Conservation (phyloP, 176 grass and related monocot genomes). For the Chrysopogon serrulatus region DNA sequence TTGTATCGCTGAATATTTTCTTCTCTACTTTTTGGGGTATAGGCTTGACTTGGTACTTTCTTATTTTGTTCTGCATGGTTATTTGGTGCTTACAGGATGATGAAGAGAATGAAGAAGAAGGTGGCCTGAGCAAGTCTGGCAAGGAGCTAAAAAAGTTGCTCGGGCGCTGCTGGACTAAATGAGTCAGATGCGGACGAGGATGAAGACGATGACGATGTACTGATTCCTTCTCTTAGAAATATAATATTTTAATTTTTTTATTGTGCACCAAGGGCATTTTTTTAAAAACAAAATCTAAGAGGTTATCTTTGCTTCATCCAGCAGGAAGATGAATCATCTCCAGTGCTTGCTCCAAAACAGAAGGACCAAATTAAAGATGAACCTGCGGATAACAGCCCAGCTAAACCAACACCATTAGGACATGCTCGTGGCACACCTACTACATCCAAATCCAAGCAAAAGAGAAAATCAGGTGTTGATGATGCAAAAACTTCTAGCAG, state of each 20-base stretch:
- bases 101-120: conserved; percentile 95
- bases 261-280: background rate
- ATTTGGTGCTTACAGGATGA: conserved; percentile 58
- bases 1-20: background rate
- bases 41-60: background rate
- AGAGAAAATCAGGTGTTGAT: conserved; percentile 76
- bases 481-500: conserved; percentile 51
- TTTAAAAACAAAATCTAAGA: background rate
- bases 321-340: conserved; percentile 85
- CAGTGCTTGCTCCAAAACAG: conserved; percentile 82
- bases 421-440: conserved; percentile 51
- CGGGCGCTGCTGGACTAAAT: conserved; percentile 82
- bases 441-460: conserved; percentile 83
- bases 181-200: conserved; percentile 88
- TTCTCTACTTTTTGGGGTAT: background rate
- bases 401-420: conserved; percentile 47
- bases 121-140: conserved; percentile 94
- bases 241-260: background rate
- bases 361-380: conserved; percentile 80
- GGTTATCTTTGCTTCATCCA: conserved; percentile 8
- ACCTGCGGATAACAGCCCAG: conserved; percentile 66
- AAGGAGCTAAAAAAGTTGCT: conserved; percentile 97
- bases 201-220: conserved; percentile 85
- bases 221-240: conserved; percentile 8
- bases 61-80: background rate